Conservation (phyloP, 2,329 filamentous ascomycete genomes). For the Neonectria neomacrospora region DNA sequence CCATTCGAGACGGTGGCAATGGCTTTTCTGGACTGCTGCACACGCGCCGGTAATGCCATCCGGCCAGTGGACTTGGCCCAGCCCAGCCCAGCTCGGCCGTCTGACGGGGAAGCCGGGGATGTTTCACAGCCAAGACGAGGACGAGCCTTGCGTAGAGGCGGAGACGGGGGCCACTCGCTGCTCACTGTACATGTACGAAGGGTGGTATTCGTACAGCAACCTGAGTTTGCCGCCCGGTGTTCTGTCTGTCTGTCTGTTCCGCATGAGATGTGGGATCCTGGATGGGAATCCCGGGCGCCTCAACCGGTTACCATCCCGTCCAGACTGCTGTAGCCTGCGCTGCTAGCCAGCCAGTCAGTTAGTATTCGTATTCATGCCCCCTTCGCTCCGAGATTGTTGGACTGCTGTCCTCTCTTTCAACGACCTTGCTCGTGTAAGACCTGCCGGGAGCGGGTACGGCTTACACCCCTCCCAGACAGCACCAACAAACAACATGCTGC, state of each 20-base stretch:
- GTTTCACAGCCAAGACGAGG: conserved; percentile 10
- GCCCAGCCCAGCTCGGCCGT: not conserved
- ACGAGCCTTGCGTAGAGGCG: not conserved
- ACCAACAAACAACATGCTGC: conserved; percentile 7
- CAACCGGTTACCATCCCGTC: not conserved
- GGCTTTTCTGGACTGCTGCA: conserved; percentile 9
- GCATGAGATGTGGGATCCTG: conserved; percentile 3
- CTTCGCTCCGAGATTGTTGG: no score
- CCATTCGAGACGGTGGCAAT: conserved; percentile 33
- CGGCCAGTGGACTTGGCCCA: not conserved
- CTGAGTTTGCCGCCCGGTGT: not conserved
- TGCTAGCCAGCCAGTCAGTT: not conserved
- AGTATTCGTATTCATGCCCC: not conserved
- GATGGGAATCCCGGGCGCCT: conserved; percentile 8
- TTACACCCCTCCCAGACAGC: conserved; percentile 7
- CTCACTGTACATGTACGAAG: not conserved
- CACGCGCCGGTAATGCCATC: conserved; percentile 16
- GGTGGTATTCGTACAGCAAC: not conserved
- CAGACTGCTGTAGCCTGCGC: not conserved
- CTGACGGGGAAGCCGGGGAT: conserved; percentile 10
- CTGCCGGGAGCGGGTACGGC: conserved; percentile 11
- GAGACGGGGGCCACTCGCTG: not conserved
- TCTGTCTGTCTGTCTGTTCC: not conserved
- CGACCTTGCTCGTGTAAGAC: conserved; percentile 3
- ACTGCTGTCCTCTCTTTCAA: not conserved